A percentile compares a stretch with the other conserved stretches of the same genome.
phyloP scores from a whole-genome alignment of 306 rosid genomes.

The Abrus precatorius region DNA sequence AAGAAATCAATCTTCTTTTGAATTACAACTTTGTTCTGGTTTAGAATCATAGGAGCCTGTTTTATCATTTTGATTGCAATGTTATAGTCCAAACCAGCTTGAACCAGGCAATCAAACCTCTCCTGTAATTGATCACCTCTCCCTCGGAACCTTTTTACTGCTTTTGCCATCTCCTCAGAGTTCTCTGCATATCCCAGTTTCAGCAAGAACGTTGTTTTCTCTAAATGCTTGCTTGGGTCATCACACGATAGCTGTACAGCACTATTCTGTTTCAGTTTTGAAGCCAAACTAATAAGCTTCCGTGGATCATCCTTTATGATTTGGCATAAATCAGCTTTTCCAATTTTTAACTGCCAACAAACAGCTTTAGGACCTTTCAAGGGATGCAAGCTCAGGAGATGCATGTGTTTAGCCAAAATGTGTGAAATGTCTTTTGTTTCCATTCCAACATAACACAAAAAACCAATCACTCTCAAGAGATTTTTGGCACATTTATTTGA shows the following conservation, averaged over 20 bases:
- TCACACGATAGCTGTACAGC: slow-evolving; percentile 27
- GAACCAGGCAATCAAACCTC: slow-evolving; percentile 82
- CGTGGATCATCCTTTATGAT: slow-evolving; percentile 71
- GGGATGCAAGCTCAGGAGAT: slow-evolving; percentile 53
- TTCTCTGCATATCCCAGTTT: slow-evolving; percentile 74
- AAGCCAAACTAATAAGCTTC: slow-evolving; percentile 62
- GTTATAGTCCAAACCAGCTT: slow-evolving; percentile 81
- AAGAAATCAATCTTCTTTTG: slow-evolving; percentile 72
- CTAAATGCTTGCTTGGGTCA: slow-evolving; percentile 53
- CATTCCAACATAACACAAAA: slow-evolving; percentile 70
- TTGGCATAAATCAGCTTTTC: slow-evolving; percentile 56
- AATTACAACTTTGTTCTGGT: slow-evolving; percentile 61
- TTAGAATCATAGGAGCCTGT: slow-evolving; percentile 71
- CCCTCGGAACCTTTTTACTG: slow-evolving; percentile 69
- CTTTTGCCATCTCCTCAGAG: slow-evolving; percentile 85
- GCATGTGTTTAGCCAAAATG: slow-evolving; percentile 58
- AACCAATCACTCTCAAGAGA: slow-evolving; percentile 60
- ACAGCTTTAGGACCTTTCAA: slow-evolving; percentile 71
- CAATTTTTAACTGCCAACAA: slow-evolving; percentile 63
- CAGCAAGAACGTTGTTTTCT: slow-evolving; percentile 72
- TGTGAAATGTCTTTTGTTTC: slow-evolving; percentile 58
- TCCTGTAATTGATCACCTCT: slow-evolving; percentile 87
- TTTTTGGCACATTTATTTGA: slow-evolving; percentile 53
- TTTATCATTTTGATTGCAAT: slow-evolving; percentile 59
- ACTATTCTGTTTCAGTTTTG: slow-evolving; percentile 50